Evolutionary conservation across 2,329 filamentous ascomycete species (phyloP), one percentile per base, ranked within the genome.

Genomic region (Pseudogymnoascus verrucosus): DNA sequence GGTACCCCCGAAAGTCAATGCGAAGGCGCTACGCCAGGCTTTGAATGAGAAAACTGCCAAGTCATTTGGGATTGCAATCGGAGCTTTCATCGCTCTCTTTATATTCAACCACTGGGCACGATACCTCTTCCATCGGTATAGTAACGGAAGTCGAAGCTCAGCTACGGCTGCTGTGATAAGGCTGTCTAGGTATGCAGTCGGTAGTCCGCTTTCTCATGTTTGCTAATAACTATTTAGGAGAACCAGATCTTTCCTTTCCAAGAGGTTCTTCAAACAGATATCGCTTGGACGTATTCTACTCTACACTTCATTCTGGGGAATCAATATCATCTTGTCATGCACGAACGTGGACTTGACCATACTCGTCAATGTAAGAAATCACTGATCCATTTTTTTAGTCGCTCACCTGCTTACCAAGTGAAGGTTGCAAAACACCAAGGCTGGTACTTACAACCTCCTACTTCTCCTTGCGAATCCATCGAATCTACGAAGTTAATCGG

Each of bases 241-340:
- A n/a, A 47, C 42, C 11, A 67, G 69, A 37, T 65, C 66, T 5
- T 12, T 68, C 4, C 69, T 73, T 42, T 69, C 76, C 57, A 68
- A 72, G 44, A 73, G 68, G 39, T 61, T 77, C 21, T 69, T 73
- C 19, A 76, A 74, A 11, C 78, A 79, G 62, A 73, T 74, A 8
- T 78, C 76, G 4, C 68, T 71, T 11, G 76, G 76, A 4, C 77
- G 78, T 69, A 73, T 73, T 23, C 47, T 74, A 12, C 62, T 78
- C 10, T 73, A 77, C 8, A 31, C 68, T 7, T 61, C 67, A 10
- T 78, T 73, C 62, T 69, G 76, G 23, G 73, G 67, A 8, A 68
- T 76, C 34, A 78, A 77, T 62, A 65, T 73, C 7, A 65, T 70
- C 5, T 71, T 79, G 64, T 71, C 73, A 34, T 74, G 78, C 54